Base-by-base conservation (phyloP, 805 yeast genomes). In the Lipomyces oligophaga region DNA sequence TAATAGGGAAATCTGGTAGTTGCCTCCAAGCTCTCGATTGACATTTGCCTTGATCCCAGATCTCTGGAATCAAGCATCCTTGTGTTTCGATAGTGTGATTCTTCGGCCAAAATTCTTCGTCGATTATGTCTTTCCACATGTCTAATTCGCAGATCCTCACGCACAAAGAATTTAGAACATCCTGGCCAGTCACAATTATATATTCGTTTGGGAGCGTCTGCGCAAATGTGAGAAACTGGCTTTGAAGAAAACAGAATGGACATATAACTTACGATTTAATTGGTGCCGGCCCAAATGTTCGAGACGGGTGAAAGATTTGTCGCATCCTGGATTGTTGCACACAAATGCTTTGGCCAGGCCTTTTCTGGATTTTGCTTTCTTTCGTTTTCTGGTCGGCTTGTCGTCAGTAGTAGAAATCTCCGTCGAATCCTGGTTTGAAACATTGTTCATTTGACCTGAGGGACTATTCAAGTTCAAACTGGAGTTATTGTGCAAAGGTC, bases 81-180 rank as follows among this genome's bases (percentile, higher is more conserved):
- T n/a, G n/a, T n/a, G n/a, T n/a, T n/a, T n/a, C n/a, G n/a, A n/a
- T n/a, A n/a, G n/a, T n/a, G n/a, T n/a, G n/a, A n/a, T n/a, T n/a
- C n/a, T n/a, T n/a, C n/a, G n/a, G n/a, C n/a, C n/a, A n/a, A n/a
- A n/a, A n/a, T n/a, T n/a, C 24, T 31, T 13, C 52, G 46, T 20
- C 55, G 52, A 25, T 59, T 55, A 35, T 65, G 69, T 2, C 70
- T 60, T 41, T 64, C 63, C 15, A 61, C 21, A 49, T 66, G 69
- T 19, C 69, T 54, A 8, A 44, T 47, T n/a, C 57, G 53, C 25
- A 66, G 50, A 38, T 66, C 69, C 31, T 65, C 67, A 2, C 69
- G 56, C 8, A 66, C 69, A 62, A 66, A 66, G 20, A 60, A 58
- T 44, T 59, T 60, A 13, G 51, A 41, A 41, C 69, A 66, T 10